Percentiles rank a stretch among this genome's conserved stretches.
Evolutionary conservation across 805 yeast species (phyloP).

Genomic region (Ogataea wickerhamii): DNA sequence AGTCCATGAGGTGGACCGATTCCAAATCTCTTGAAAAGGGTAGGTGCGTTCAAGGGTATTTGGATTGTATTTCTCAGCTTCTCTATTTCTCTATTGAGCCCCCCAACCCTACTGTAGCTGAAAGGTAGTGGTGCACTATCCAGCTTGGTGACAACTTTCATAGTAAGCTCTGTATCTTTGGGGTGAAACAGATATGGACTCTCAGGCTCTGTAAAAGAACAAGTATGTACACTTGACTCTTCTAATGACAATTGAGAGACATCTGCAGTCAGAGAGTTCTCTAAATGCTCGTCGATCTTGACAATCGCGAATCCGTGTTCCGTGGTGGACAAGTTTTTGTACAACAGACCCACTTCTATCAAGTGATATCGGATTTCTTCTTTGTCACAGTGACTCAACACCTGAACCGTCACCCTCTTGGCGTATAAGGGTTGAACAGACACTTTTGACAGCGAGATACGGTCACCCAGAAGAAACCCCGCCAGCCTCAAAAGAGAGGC

Average conservation of each 20-base stretch:
- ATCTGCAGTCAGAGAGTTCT: slow-evolving; percentile 2
- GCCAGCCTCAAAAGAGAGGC: slow-evolving; percentile 16
- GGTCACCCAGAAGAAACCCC: slow-evolving; percentile 30
- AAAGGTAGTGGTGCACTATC: slow-evolving; percentile 40
- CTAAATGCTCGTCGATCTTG: slow-evolving; percentile 1
- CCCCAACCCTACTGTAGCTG: slow-evolving; percentile 59
- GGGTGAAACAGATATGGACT: slow-evolving; percentile 27
- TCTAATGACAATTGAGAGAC: slow-evolving; percentile 5
- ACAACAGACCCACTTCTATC: slow-evolving; percentile 55
- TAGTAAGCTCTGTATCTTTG: slow-evolving; percentile 32
- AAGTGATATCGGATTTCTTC: slow-evolving; percentile 40
- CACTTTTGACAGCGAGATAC: slow-evolving; percentile 41
- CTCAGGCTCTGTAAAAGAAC: slow-evolving; percentile 23
- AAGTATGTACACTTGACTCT: slow-evolving; percentile 23
- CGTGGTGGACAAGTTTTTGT: slow-evolving; percentile 42
- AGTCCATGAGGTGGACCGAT: slow-evolving; percentile 92
- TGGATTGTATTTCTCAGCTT: slow-evolving; percentile 64
- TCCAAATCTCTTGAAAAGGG: slow-evolving; percentile 77
- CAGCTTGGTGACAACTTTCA: slow-evolving; percentile 31
- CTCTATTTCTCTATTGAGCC: slow-evolving; percentile 61
- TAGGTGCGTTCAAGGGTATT: slow-evolving; percentile 76
- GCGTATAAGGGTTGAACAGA: slow-evolving; percentile 46
- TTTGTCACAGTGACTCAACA: slow-evolving; percentile 14
- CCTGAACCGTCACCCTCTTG: slow-evolving; percentile 13
- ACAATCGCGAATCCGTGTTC: slow-evolving; percentile 13